Evolutionary conservation across 495 filamentous ascomycete species (phyloP), one percentile per base, ranked within the genome.

Genomic region (Cairneyella variabilis): DNA sequence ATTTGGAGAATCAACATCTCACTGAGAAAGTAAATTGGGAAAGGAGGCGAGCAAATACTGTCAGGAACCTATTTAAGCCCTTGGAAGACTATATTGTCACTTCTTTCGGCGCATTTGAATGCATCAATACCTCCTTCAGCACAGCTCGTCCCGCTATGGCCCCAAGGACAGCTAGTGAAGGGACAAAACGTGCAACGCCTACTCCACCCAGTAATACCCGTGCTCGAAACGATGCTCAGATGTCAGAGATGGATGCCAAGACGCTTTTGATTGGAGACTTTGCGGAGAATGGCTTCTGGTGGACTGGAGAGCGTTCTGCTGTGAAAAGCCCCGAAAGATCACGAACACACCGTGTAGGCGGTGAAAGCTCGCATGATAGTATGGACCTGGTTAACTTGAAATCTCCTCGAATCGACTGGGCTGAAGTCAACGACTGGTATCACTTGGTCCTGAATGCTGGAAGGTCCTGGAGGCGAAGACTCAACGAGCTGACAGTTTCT

Each of bases 271-370:
- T 90, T n/a, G 89, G 89, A 12, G 82, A 92, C 54, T 70, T 93
- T 55, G 85, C 84, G 0, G 88, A 93, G 65, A 93, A 92, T 63
- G 89, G 89, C 1, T 79, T 79, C 12, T 93, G 88, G 89, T 93
- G 88, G 88, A 86, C 82, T 46, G 84, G 83, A 18, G 74, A 78
- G 1, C 72, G 78, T 49, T 66, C 72, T 18, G 69, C 76, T 28
- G 41, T 64, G 11, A 62, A 64, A 8, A 58, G 40, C 17, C 65
- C 69, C n/a, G 61, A 58, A 30, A 65, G 63, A 42, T 66, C 63
- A 32, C 50, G 63, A 18, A 65, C 66, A 3, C 61, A 64, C 32
- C 66, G 68, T 47, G 32, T 17, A 12, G 20, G 14, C 11, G 44
- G 36, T 4, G 58, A 57, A 0, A 44, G 34, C 17, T 16, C 34